Conservation (phyloP, 768 basidiomycete species). For the Pulveroboletus ravenelii region DNA sequence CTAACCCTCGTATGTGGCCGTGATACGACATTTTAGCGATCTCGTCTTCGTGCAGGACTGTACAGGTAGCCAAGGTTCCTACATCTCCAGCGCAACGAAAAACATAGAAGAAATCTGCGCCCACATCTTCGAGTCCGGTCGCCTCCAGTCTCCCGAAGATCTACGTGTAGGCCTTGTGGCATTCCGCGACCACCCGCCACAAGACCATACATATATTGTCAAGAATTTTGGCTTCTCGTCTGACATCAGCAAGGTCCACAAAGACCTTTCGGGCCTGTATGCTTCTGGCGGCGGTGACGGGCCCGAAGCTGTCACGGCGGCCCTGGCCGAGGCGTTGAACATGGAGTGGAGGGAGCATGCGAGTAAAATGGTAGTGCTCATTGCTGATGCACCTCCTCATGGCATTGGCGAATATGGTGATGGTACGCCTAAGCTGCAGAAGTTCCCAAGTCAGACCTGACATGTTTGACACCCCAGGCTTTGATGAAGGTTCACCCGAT, state of each 20-base stretch:
- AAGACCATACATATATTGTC: conserved; percentile 92
- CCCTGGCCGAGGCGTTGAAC: conserved; percentile 75
- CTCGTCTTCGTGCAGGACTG: conserved; percentile 95
- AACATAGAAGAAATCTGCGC: conserved; percentile 96
- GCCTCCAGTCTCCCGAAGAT: conserved; percentile 82
- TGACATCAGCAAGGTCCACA: conserved; percentile 83
- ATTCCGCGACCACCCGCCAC: conserved; percentile 95
- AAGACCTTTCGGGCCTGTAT: conserved; percentile 76
- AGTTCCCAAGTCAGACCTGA: conserved; percentile 10
- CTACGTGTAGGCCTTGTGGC: conserved; percentile 90
- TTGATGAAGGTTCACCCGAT: conserved; percentile 92
- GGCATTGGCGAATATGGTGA: conserved; percentile 97
- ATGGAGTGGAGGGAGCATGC: conserved; percentile 89
- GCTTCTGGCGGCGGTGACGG: conserved; percentile 93
- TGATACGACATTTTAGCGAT: conserved; percentile 48
- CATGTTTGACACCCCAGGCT: conserved; percentile 48
- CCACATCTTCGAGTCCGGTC: conserved; percentile 91
- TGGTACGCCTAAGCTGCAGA: conserved; percentile 44
- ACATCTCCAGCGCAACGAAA: conserved; percentile 90
- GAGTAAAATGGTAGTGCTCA: conserved; percentile 94
- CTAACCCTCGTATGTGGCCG: conserved; percentile 9
- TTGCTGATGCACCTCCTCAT: conserved; percentile 97
- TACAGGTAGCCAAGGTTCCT: conserved; percentile 86
- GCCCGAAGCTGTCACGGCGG: conserved; percentile 95
- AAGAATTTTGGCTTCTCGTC: conserved; percentile 95